phyloP scores from a whole-genome alignment of 176 grass and related monocot species.

The Calamus simplicifolius region DNA sequence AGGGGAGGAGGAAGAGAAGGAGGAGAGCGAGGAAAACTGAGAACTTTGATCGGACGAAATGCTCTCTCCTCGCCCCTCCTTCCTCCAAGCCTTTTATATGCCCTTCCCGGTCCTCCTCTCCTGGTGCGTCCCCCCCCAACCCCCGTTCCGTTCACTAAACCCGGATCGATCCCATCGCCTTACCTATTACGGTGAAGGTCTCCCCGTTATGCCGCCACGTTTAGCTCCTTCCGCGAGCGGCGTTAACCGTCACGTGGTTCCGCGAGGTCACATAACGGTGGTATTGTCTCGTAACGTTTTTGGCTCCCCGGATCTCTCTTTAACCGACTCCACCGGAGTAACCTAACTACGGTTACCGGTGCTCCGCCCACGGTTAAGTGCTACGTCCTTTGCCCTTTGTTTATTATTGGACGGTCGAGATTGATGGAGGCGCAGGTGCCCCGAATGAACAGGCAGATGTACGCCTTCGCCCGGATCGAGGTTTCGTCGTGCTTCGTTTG shows the following conservation, averaged over 20 bases:
- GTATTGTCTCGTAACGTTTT: not conserved
- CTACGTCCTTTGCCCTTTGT: not conserved
- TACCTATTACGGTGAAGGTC: too few species aligned
- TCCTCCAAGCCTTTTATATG: slow-evolving; percentile 1
- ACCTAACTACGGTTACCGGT: not conserved
- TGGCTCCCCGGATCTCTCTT: too few species aligned
- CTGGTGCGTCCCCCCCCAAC: not conserved
- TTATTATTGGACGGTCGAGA: not conserved
- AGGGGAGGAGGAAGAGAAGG: not conserved
- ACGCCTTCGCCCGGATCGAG: too few species aligned
- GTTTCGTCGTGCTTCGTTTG: too few species aligned
- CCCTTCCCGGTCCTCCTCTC: not conserved
- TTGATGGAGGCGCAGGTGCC: not conserved
- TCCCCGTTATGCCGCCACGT: too few species aligned
- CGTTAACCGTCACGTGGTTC: not conserved
- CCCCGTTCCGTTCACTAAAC: not conserved
- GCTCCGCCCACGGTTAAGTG: not conserved
- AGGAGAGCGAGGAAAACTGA: not conserved
- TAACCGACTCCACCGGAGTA: not conserved
- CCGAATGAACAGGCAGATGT: not conserved
- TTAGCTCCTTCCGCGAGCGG: too few species aligned
- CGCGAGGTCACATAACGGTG: not conserved
- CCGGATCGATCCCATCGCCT: not conserved
- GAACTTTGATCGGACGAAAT: slow-evolving; percentile 6
- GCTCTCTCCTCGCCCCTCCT: not conserved